Evolutionary conservation across 1,284 basidiomycete genomes (phyloP), one percentile per base, ranked within the genome.

Genomic region (Leccinum variabile): DNA sequence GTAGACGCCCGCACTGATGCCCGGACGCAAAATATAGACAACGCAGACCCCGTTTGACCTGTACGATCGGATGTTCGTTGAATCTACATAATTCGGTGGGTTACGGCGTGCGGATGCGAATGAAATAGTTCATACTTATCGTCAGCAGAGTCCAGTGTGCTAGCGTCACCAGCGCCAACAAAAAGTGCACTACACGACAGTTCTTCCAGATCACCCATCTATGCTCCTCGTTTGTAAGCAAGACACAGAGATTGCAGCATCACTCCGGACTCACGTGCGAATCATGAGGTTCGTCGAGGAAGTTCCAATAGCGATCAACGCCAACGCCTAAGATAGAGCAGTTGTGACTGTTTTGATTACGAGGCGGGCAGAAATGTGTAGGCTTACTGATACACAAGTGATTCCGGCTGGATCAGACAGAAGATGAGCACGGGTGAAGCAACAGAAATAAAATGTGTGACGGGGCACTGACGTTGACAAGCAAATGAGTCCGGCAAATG

Each of bases 151-250:
- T 46, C 69, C 67, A 72, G 11, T 72, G 67, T 10, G 69, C 71
- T 1, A 71, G n/a, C 5, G 65, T 25, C n/a, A 63, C 11, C 11
- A 70, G 44, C 18, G 39, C 11, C 3, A 72, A n/a, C 9, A 71
- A 16, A 9, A 58, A 0, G 11, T 71, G 65, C 35, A 69, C 53
- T 9, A 35, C n/a, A 52, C 52, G 63, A 5, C 57, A 67, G 37
- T 65, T 28, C 7, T 67, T 63, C 71, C 71, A 72, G 8, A 72
- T 69, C 5, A 72, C 22, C 73, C 73, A 75, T 49, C 73, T 72
- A 35, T 1, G 14, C 5, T 39, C 5, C n/a, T 49, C 13, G 22
- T 33, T 16, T 60, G 30, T 62, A 57, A 52, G 13, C 14, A 5
- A n/a, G 35, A 13, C 13, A 4, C 46, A 49, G 22, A 49, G 13